Base-by-base conservation (phyloP, 495 filamentous ascomycete species). In the Penicillium cosmopolitanum region DNA sequence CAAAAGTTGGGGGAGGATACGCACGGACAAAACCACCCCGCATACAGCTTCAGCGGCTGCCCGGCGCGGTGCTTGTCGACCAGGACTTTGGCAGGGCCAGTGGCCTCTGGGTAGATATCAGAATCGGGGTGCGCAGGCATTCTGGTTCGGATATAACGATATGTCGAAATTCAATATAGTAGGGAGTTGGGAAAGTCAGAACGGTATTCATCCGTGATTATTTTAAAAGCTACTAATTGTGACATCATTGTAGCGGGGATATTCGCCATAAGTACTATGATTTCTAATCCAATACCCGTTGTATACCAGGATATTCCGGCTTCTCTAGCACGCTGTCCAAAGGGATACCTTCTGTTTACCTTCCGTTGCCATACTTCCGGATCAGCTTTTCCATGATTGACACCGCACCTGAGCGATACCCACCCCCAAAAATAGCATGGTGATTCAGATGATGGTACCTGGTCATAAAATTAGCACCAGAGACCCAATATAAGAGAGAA, bases 391-490 rank as follows among this genome's bases (percentile, higher is more conserved):
- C 83, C 89, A 94, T 93, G 44, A 90, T 93, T 11, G 81, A 80
- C 67, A 93, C 80, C 35, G 90, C 89, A 23, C 89, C 88, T 16
- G 78, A 79, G 25, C 84, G 80, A 73, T 96, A 96, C 4, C 87
- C 86, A 3, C 86, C 85, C 0, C 89, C 89, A 73, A 97, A 97
- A 48, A 96, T 78, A 5, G 89, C 88, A 78, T 90, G 85, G 58
- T 96, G 92, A 56, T 96, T 97, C 46, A 97, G 70, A 75, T 96
- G 89, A 71, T 97, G 93, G 68, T 96, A 95, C 44, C 89, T 93
- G 19, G 3, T 38, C 19, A n/a, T 44, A 50, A 35, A 18, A n/a
- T 44, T 15, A 54, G 18, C 18, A 58, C 42, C 16, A 56, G 18
- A 50, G 8, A 8, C n/a, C 15, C 44, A 55, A 43, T 31, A 12